Evolutionary conservation across 2,329 filamentous ascomycete species (phyloP), one percentile per base, ranked within the genome.

Genomic region (Gnomoniopsis smithogilvyi): DNA sequence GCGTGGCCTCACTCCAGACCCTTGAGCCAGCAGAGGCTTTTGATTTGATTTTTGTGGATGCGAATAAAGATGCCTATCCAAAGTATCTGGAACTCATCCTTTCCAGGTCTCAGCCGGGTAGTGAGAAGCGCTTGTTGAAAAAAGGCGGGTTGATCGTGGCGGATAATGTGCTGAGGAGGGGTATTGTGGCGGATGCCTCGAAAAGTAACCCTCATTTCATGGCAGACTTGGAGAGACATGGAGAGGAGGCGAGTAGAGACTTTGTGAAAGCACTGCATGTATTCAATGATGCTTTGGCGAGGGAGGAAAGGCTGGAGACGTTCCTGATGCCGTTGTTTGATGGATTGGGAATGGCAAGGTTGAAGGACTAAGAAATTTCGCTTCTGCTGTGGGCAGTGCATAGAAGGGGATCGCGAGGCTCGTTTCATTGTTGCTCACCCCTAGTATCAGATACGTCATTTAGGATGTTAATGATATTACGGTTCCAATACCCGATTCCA

Each of bases 1-100:
- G 77, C 3, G 69, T 76, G 10, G 68, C 79, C 62, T 77, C 75
- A 2, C 68, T 76, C 11, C 64, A 67, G 7, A 58, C 64, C n/a
- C 70, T 73, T 3, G 63, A 74, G 60, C 64, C 69, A 59, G 58
- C 67, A 38, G 68, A 76, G 64, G 78, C 81, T 3, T 84, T 80
- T 63, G 81, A 83, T 67, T 68, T 82, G 48, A 73, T 83, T 66
- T 83, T 83, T 66, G 74, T 83, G 61, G 80, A 83, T 59, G 80
- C 80, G 24, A 74, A 83, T 59, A 83, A 83, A 70, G 70, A 73
- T 0, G 78, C 76, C n/a, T 82, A 83, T 65, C 75, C 77, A 0
- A 66, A 65, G 7, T 83, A 83, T 66, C 71, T 83, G 41, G 66
- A 70, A 21, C 70, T 74, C 33, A 75, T 83, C 55, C 71, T 83